A percentile compares a stretch with the other conserved stretches of the same genome.
Conservation (phyloP, 148 eudicot species). For the Rhododendron mucronatum region DNA sequence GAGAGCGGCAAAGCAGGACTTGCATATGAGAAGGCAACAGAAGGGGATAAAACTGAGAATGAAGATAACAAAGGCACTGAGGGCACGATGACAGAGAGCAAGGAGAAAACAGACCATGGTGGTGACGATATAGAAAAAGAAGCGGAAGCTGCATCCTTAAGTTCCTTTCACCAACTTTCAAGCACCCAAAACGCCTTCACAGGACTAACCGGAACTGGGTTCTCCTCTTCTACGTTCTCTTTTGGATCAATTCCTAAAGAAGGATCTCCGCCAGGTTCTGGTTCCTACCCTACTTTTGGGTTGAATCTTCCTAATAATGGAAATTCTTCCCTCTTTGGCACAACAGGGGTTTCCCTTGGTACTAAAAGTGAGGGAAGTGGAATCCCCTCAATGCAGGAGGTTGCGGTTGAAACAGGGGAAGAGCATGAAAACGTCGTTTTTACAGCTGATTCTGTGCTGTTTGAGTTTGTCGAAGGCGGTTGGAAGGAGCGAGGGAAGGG, state of each 20-base stretch:
- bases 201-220: constrained; percentile 76
- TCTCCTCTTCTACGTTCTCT: constrained; percentile 68
- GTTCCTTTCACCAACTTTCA: constrained; percentile 83
- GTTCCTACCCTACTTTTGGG: constrained; percentile 30
- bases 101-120: constrained; percentile 29
- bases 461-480: constrained; percentile 67
- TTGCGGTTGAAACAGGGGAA: constrained; percentile 81
- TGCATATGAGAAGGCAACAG: constrained; percentile 20
- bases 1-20: constrained; percentile 14
- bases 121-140: constrained; percentile 25
- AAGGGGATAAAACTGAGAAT: constrained; percentile 27
- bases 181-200: constrained; percentile 89
- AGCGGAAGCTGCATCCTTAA: constrained; percentile 39
- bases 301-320: constrained; percentile 53
- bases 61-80: constrained; percentile 25
- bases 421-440: constrained; percentile 77
- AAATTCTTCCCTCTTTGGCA: constrained; percentile 53
- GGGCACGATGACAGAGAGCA: constrained; percentile 15
- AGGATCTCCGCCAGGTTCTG: constrained; percentile 36
- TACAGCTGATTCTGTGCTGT: constrained; percentile 69
- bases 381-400: constrained; percentile 59
- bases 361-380: constrained; percentile 47
- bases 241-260: constrained; percentile 62
- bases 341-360: constrained; percentile 35
- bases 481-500: constrained; percentile 99